phyloP scores from a whole-genome alignment of 257 asterid genomes.

The Apocynum venetum region DNA sequence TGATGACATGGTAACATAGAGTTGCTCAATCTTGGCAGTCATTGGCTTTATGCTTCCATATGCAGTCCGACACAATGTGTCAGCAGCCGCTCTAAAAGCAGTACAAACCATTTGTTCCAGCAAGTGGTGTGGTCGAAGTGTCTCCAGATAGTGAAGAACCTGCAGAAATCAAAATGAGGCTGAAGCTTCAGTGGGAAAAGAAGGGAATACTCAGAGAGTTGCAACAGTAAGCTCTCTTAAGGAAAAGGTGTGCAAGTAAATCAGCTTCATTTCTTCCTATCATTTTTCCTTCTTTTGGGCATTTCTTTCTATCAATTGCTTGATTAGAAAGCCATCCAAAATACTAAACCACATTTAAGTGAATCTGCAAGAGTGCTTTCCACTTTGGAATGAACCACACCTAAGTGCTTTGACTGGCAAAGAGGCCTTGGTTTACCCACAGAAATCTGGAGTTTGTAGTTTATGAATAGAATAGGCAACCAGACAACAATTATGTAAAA shows the following conservation, averaged over 20 bases:
- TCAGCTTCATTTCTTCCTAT: not conserved
- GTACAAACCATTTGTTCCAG: constrained; percentile 88
- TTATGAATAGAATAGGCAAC: not conserved
- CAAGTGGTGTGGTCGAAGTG: constrained; percentile 60
- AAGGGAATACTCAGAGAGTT: not conserved
- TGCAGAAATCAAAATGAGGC: constrained; percentile 22
- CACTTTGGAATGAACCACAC: not conserved
- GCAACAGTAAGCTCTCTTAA: not conserved
- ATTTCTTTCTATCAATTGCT: not conserved
- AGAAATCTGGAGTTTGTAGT: not conserved
- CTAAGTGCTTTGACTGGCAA: not conserved
- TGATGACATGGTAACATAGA: constrained; percentile 70
- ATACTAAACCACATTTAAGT: not conserved
- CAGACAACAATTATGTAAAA: not conserved
- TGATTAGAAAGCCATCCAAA: not conserved
- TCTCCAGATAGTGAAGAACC: constrained; percentile 96
- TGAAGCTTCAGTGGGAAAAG: constrained; percentile 2
- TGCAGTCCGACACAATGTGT: constrained; percentile 64
- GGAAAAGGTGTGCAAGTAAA: not conserved
- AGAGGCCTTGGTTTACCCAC: not conserved
- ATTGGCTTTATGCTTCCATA: constrained; percentile 64
- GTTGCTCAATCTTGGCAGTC: constrained; percentile 69
- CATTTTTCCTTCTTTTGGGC: not conserved
- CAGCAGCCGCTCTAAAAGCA: constrained; percentile 84
- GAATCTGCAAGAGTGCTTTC: not conserved